A percentile compares a stretch with the other conserved stretches of the same genome.
Conservation (phyloP, 306 rosid species). For the Citrullus colocynthis region DNA sequence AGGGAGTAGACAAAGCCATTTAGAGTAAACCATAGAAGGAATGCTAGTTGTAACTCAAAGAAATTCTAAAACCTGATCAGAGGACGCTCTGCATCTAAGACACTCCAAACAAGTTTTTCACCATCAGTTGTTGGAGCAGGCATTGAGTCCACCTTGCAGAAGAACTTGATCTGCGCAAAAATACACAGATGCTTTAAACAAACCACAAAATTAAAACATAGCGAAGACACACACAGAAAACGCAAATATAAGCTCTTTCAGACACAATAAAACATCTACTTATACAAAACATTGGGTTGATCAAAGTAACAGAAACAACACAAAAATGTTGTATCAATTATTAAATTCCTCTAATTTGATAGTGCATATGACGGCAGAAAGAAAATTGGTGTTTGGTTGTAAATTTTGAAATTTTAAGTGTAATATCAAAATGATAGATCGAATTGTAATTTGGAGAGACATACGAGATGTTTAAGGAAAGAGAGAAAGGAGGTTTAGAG, state of each 20-base stretch:
- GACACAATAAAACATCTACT: not conserved
- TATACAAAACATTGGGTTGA: not conserved
- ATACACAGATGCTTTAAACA: not conserved
- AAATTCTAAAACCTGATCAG: slow-evolving; percentile 49
- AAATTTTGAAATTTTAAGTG: not conserved
- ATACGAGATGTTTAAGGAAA: not conserved
- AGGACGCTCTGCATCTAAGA: slow-evolving; percentile 81
- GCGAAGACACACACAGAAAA: not conserved
- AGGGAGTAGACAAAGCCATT: slow-evolving; percentile 14
- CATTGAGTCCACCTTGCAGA: slow-evolving; percentile 64
- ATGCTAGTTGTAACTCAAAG: not conserved
- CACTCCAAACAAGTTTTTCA: slow-evolving; percentile 79
- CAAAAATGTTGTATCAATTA: not conserved
- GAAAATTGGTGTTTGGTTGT: not conserved
- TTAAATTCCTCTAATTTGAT: not conserved
- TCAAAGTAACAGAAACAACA: not conserved
- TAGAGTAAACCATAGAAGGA: not conserved
- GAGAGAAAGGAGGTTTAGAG: not conserved
- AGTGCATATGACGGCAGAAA: not conserved
- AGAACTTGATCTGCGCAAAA: slow-evolving; percentile 65
- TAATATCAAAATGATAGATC: not conserved
- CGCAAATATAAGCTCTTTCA: not conserved
- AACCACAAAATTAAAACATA: not conserved
- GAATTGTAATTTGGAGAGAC: not conserved
- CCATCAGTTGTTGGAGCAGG: slow-evolving; percentile 52